Conservation (phyloP, 169 alveolate genomes). For the Cryptosporidium baileyi region DNA sequence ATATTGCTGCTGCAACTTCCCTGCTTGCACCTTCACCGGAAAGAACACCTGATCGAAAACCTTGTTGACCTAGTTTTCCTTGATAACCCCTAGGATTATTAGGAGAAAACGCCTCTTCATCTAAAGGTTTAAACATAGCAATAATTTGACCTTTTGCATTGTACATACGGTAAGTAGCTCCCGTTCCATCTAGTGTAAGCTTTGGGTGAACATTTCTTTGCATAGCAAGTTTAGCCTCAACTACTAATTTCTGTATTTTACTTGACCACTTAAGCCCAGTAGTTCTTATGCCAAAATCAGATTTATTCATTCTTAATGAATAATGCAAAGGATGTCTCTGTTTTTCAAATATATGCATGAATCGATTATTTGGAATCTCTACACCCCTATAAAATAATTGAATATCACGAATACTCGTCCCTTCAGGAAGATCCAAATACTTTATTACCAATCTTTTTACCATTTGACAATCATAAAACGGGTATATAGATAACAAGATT, state of each 20-base stretch:
- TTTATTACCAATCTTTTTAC: conserved; percentile 85
- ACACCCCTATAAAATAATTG: conserved; percentile 86
- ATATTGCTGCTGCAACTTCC: conserved; percentile 97
- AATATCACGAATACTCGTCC: conserved; percentile 78
- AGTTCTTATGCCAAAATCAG: conserved; percentile 73
- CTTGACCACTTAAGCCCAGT: conserved; percentile 74
- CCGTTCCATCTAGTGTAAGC: conserved; percentile 97
- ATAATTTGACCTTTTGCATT: conserved; percentile 85
- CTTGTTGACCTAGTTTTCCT: conserved; percentile 91
- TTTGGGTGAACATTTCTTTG: conserved; percentile 92
- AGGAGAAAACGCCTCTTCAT: conserved; percentile 99
- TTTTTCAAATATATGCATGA: conserved; percentile 83
- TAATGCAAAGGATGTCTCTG: conserved; percentile 73
- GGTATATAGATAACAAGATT: conserved; percentile 82
- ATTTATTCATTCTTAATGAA: conserved; percentile 72
- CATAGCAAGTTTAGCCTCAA: conserved; percentile 88
- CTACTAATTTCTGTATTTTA: conserved; percentile 77
- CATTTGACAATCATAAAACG: conserved; percentile 85
- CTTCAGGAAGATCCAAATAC: conserved; percentile 81
- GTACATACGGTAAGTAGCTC: conserved; percentile 94
- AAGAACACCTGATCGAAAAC: conserved; percentile 93
- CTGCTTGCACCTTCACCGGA: conserved; percentile 98
- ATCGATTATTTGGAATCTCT: conserved; percentile 87
- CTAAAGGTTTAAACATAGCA: conserved; percentile 96
- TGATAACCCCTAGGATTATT: conserved; percentile 96